These are phyloP conservation scores for Parsonsia alboflavescens DNA, from an alignment of 257 asterid species.

Conservation along the genomic window DNA sequence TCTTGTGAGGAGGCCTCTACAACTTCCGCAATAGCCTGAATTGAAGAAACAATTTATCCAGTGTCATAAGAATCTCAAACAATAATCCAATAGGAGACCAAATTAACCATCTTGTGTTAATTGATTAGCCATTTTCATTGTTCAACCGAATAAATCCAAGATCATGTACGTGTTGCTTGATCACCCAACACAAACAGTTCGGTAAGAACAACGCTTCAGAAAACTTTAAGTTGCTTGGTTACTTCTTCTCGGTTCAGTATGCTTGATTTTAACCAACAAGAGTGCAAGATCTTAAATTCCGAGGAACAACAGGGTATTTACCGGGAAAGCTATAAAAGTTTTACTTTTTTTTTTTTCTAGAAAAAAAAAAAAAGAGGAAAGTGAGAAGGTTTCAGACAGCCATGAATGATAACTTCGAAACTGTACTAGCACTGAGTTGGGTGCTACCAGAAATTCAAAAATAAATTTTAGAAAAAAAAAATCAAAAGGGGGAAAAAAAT, in stretches of 20 bases:
- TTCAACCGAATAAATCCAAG: neutral
- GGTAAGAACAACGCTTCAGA: neutral
- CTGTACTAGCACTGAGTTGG: neutral
- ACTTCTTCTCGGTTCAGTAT: neutral
- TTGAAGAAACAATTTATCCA: slow-evolving; percentile 5
- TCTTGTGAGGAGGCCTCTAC: slow-evolving; percentile 68
- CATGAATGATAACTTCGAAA: neutral
- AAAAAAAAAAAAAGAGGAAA: too few species aligned
- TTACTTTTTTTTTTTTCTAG: neutral
- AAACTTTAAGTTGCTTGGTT: neutral
- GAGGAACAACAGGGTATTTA: neutral
- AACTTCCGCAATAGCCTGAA: slow-evolving; percentile 79
- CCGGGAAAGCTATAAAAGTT: neutral
- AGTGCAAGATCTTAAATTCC: neutral
- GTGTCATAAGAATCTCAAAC: neutral
- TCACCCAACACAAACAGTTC: neutral
- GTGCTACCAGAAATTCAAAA: neutral
- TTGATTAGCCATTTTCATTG: neutral
- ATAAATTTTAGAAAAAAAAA: neutral
- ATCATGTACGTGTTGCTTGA: neutral
- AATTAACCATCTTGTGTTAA: neutral
- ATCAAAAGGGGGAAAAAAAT: neutral
- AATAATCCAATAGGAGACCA: neutral
- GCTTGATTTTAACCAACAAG: neutral
- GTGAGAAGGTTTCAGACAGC: neutral